Base-by-base conservation (phyloP, 1,284 basidiomycete species). In the Phylloporus sp. region DNA sequence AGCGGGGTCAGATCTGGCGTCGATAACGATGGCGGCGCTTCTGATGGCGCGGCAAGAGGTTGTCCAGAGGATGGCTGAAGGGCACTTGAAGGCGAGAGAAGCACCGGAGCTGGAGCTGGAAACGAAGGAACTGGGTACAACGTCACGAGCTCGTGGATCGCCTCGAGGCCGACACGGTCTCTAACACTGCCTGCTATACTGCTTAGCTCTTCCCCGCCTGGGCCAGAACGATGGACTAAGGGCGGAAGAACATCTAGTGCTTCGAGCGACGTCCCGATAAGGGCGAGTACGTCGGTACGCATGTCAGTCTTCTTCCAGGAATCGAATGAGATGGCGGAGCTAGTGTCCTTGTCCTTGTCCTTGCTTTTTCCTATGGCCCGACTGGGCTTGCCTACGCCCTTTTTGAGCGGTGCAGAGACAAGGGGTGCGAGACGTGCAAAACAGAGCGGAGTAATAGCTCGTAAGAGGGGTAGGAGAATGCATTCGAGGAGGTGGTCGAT, bases 121-220 rank as follows among this genome's bases (percentile, higher is more conserved):
- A n/a, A n/a, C n/a, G n/a, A n/a, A n/a, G 56, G 39, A n/a, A 39
- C 24, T 3, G 46, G 34, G 18, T 73, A 73, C 26, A 77, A 37
- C 10, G 29, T 49, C 31, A 72, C 73, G 28, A 74, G 66, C 28
- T 66, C 73, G 7, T 73, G 66, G 57, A 76, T 72, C 26, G 66
- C 37, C 57, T 77, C 74, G 31, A 77, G 70, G 28, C 65, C 72
- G 32, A 74, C 60, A 37, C 69, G 65, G 24, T 67, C 58, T 46
- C 57, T 66, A 18, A 76, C 58, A 31, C 60, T 58, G 20, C 34
- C 5, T 12, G 58, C 66, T 7, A 72, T 61, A 8, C 28, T 54
- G 28, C 24, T 4, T 26, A 13, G 8, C 3, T 37, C 31, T 7
- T 28, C 28, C 15, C 29, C 26, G 12, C n/a, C 24, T 8, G n/a